These are phyloP conservation scores for Naegleria fowleri DNA, from an alignment of 208 protist genomes.

Conservation along the genomic window DNA sequence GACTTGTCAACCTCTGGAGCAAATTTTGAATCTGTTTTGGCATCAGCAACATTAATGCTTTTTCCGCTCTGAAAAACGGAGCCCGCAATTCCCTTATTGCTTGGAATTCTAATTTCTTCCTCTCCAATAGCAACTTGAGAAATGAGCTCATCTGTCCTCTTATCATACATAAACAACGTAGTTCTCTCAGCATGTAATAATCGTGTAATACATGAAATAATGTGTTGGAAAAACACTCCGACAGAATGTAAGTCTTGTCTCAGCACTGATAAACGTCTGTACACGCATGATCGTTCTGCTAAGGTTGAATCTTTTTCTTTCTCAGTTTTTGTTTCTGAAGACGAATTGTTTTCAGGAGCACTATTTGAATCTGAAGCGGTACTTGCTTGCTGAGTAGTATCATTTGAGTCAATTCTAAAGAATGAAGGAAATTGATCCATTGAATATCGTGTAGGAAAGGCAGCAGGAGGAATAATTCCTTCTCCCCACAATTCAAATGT, in stretches of 20 bases:
- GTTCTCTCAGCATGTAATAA: constrained; percentile 16
- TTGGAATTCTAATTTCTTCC: not conserved
- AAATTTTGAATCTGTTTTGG: not conserved
- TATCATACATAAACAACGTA: constrained; percentile 6
- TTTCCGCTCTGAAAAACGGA: not conserved
- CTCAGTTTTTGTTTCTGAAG: not conserved
- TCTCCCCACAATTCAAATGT: constrained; percentile 17
- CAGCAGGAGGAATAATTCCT: not conserved
- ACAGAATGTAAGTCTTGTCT: not conserved
- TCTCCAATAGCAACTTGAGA: constrained; percentile 8
- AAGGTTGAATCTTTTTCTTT: not conserved
- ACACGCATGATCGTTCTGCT: not conserved
- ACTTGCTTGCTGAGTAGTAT: not conserved
- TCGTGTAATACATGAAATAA: not conserved
- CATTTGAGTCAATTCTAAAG: not conserved
- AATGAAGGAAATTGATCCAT: not conserved
- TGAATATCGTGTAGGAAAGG: not conserved
- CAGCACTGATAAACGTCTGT: not conserved
- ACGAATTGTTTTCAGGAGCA: not conserved
- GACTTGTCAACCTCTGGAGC: not conserved
- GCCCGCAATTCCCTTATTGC: not conserved
- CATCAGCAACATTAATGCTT: not conserved
- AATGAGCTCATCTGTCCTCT: not conserved
- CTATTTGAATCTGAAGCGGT: not conserved
- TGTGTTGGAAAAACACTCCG: constrained; percentile 6